Base-by-base conservation (phyloP, 2,329 filamentous ascomycete species). In the Cytospora piceicola region DNA sequence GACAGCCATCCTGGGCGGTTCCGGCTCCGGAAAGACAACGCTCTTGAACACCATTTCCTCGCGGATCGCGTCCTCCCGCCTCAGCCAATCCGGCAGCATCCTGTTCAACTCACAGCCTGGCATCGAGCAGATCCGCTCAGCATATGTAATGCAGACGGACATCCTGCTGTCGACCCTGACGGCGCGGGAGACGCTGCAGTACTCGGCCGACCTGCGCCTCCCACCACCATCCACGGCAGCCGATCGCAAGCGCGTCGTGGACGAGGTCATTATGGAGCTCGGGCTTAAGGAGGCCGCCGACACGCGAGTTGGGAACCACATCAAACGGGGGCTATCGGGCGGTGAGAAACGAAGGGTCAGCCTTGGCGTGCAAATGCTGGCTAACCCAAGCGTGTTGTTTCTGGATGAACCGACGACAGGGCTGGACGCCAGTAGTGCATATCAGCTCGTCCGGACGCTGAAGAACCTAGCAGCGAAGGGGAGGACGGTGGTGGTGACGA, bases 321-420 rank as follows among this genome's bases (percentile, higher is more conserved):
- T 85, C 59, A 89, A 92, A 71, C 88, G 90, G 55, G 91, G 90
- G 0, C 93, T 91, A 71, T 93, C 90, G 55, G 91, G 91, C 0
- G 91, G 91, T 3, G 91, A 94, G 75, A 93, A 93, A 79, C 82
- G 91, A 68, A 81, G 91, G 36, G 90, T 89, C 0, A 92, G 89
- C 68, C 91, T 94, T 57, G 91, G 90, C 2, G 90, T 94, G 5
- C 91, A 93, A 75, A 81, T 94, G 64, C 79, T 94, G n/a, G 87
- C 89, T 5, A 94, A 93, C 72, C 91, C 91, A 1, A 92, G 89
- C 7, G 84, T 94, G 0, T 77, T 94, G 8, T 93, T 92, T 74
- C 83, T 93, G 27, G 91, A 94, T 71, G 91, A 94, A 71, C 90
- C 91, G 0, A 94, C 91, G 0, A 93, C 90, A 1, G 90, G 90